Evolutionary conservation across 164 flowering plant genomes (phyloP), one percentile per base, ranked within the genome.

Genomic region (Platanus orientalis): DNA sequence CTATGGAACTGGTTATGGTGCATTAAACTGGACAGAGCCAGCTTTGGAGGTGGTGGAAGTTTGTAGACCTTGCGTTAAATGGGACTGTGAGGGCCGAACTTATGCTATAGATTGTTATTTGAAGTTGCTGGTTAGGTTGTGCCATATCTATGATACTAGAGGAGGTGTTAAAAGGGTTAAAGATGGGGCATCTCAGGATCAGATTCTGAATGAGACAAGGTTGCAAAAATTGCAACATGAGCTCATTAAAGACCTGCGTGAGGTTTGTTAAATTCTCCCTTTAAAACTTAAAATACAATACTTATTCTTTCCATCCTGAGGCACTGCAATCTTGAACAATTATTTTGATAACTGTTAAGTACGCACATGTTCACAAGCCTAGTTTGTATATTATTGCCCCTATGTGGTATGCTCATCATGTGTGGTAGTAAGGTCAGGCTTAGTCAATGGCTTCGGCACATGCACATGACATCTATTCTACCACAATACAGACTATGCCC

Each of bases 151-250:
- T 82, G 97, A 95, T 71, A 95, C 99, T 23, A 81, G 99, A 70
- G 99, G 99, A 68, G 99, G 99, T 55, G 96, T 95, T 29, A 95
- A 95, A 78, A 85, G 78, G 74, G 81, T 95, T 48, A 95, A 95
- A 76, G 99, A 92, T 69, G 99, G 99, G 21, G 99, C 99, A 60
- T 95, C 99, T 63, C 99, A 95, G 68, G 99, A 92, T 80, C 99
- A 95, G 75, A 95, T 95, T 71, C 67, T 95, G 55, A 91, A 92
- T 71, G 97, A 91, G 71, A 95, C 99, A 36, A 82, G 99, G 67
- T 61, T 95, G 67, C 96, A 92, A 67, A 88, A 84, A 53, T 76
- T 95, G 84, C 99, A 95, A 55, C 86, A 87, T 39, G 83, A 84
- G 49, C 96, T 95, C 73, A 90, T 95, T 20, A 85, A 76, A 74